phyloP scores from a whole-genome alignment of 2,329 filamentous ascomycete species.

The Elsinoe perseae region DNA sequence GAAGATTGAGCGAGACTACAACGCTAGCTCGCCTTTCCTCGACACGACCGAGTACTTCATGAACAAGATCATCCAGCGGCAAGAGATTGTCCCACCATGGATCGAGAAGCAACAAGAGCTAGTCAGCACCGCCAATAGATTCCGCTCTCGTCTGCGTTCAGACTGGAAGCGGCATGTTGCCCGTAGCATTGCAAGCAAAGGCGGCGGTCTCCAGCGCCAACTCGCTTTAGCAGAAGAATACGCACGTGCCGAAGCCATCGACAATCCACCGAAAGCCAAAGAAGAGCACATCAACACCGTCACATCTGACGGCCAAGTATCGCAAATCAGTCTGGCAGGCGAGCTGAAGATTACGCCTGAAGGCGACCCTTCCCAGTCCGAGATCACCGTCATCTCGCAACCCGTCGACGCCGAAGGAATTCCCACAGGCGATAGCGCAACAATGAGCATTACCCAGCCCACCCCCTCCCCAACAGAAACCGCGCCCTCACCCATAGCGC shows the following conservation, averaged over 20 bases:
- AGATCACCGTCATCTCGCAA: constrained; percentile 33
- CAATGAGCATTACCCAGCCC: not conserved
- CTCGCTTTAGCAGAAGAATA: constrained; percentile 63
- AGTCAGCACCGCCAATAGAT: constrained; percentile 57
- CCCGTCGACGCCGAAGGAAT: constrained; percentile 25
- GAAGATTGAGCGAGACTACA: constrained; percentile 70
- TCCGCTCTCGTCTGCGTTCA: constrained; percentile 64
- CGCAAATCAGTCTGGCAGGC: constrained; percentile 41
- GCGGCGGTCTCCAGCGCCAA: constrained; percentile 67
- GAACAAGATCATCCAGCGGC: constrained; percentile 96
- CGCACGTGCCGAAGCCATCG: constrained; percentile 62
- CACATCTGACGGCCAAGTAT: constrained; percentile 38
- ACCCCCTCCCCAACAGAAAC: constrained; percentile 16
- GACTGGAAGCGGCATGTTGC: constrained; percentile 84
- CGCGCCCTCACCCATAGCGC: constrained; percentile 18
- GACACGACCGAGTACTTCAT: constrained; percentile 97
- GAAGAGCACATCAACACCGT: constrained; percentile 40
- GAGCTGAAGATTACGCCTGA: constrained; percentile 32
- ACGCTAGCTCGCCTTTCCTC: constrained; percentile 79
- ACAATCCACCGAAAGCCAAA: constrained; percentile 49
- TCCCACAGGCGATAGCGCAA: constrained; percentile 13
- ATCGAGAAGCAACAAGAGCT: constrained; percentile 98
- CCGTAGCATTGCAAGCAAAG: constrained; percentile 65
- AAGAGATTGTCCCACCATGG: constrained; percentile 94
- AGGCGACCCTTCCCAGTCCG: constrained; percentile 18